Percentiles rank a stretch among this genome's conserved stretches.
Evolutionary conservation across 352 stramenopile genomes (phyloP).

Genomic region (Blastocystis sp.): DNA sequence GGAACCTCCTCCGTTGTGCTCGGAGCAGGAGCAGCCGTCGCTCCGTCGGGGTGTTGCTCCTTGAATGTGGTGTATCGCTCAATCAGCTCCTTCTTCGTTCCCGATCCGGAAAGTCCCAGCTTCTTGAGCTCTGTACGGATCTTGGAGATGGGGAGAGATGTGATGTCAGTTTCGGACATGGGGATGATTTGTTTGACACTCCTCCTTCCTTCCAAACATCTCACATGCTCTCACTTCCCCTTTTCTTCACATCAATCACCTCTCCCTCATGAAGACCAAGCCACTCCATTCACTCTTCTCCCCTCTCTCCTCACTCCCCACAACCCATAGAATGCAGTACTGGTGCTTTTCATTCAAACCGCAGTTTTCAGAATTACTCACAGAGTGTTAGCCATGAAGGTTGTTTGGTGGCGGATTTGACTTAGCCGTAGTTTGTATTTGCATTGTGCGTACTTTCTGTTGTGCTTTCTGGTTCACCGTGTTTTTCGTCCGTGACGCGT

Average conservation of each 20-base stretch:
- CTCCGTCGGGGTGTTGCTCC: neutral
- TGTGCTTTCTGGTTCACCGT: slow-evolving; percentile 30
- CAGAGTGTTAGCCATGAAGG: neutral
- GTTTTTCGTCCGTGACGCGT: neutral
- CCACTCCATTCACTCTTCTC: neutral
- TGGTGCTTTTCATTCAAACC: neutral
- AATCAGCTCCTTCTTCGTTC: slow-evolving; percentile 54
- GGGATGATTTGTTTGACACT: neutral
- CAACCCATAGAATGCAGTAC: neutral
- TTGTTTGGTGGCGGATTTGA: neutral
- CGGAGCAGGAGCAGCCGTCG: too few species aligned
- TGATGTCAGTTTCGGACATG: slow-evolving; percentile 56
- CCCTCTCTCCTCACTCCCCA: neutral
- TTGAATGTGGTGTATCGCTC: slow-evolving; percentile 40
- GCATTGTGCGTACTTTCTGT: slow-evolving; percentile 13
- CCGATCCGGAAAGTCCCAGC: slow-evolving; percentile 39
- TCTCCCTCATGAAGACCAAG: neutral
- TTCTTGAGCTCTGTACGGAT: slow-evolving; percentile 17
- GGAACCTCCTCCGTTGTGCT: too few species aligned
- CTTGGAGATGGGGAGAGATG: slow-evolving; percentile 60
- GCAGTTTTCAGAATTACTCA: slow-evolving; percentile 9
- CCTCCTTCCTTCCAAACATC: too few species aligned
- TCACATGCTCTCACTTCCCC: too few species aligned
- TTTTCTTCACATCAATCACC: too few species aligned
- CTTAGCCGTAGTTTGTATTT: slow-evolving; percentile 17